Evolutionary conservation across 768 basidiomycete species (phyloP), one percentile per base, ranked within the genome.

Genomic region (Serendipita sp.): DNA sequence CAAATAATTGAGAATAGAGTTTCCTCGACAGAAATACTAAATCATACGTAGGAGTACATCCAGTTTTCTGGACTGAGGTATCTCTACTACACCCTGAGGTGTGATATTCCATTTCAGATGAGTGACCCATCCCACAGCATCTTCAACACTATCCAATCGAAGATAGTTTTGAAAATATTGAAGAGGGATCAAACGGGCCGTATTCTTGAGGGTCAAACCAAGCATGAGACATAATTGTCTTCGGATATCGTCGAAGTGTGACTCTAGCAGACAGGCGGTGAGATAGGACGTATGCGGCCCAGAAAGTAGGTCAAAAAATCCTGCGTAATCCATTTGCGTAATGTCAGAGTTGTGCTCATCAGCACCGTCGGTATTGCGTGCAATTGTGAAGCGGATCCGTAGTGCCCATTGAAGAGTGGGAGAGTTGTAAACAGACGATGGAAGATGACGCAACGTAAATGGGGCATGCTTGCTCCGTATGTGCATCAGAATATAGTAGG

Each of bases 401-500:
- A 91, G 90, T 1, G 89, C 91, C 32, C 90, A 78, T 69, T 88
- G 83, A 70, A 94, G 88, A 23, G 89, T 83, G 0, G 91, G 86
- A 70, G 90, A 80, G 5, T 78, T 75, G 45, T 82, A 80, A 67
- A 97, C 83, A 41, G 80, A 71, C 1, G 76, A 74, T 0, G 93
- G 85, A 44, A 92, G 68, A 64, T 72, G 70, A 34, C 73, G 71
- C 28, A 84, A 69, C 80, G 83, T 89, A 70, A 79, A 84, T 7
- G 83, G 87, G 70, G 88, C 88, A 67, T 75, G 81, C 70, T 88
- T 87, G 73, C 93, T 89, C 34, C 91, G 85, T 48, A 97, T 86
- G 70, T 96, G 91, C 34, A 89, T 86, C 35, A 98, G 82, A 54
- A 94, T 84, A 71, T 94, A 90, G 74, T 97, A 99, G 1, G 96